These are phyloP conservation scores for Pestalotiopsis sp. DNA, from an alignment of 2,329 filamentous ascomycete genomes.

Conservation along the genomic window DNA sequence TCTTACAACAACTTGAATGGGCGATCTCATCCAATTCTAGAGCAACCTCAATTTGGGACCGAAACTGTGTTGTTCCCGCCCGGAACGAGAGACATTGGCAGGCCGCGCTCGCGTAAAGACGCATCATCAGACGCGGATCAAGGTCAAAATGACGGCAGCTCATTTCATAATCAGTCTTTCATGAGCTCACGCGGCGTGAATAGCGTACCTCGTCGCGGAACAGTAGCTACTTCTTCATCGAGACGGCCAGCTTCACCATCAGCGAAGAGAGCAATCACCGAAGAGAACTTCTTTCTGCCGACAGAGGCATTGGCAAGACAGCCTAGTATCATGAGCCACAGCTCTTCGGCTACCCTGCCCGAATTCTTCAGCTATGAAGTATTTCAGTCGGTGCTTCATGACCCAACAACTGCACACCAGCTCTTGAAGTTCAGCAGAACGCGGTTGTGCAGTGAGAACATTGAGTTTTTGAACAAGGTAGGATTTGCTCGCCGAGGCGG, in stretches of 20 bases:
- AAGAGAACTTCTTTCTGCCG: neutral
- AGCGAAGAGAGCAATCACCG: neutral
- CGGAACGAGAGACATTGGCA: neutral
- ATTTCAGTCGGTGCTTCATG: constrained; percentile 43
- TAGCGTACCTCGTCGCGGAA: neutral
- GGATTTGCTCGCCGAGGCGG: constrained; percentile 1
- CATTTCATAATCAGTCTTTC: neutral
- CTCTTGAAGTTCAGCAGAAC: constrained; percentile 43
- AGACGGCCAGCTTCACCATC: neutral
- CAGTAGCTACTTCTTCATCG: neutral
- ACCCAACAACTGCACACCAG: constrained; percentile 44
- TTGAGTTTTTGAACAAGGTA: constrained; percentile 51
- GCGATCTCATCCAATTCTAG: neutral
- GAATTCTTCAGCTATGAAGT: constrained; percentile 45
- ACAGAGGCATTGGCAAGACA: neutral
- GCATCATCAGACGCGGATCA: neutral
- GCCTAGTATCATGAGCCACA: neutral
- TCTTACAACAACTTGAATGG: neutral
- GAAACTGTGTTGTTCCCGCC: neutral
- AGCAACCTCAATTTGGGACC: neutral
- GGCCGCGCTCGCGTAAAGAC: neutral
- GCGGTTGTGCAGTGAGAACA: constrained; percentile 42
- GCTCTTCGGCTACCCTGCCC: constrained; percentile 24
- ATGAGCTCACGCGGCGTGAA: neutral
- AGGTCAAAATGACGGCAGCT: neutral